Conservation (phyloP, 306 rosid genomes). For the Ochetophila trinervis region DNA sequence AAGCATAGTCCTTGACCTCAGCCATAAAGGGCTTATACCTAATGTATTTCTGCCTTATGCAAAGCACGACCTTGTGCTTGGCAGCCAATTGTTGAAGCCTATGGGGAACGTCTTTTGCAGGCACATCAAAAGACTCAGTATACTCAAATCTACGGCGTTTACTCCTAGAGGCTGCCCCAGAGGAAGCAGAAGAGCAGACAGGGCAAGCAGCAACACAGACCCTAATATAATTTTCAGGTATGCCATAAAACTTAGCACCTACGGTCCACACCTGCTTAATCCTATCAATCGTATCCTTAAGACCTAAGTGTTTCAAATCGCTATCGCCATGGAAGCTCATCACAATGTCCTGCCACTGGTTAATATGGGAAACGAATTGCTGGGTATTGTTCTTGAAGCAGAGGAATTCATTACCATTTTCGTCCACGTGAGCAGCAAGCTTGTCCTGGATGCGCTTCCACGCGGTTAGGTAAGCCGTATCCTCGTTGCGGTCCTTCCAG, state of each 20-base stretch:
- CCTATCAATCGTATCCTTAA: conserved; percentile 82
- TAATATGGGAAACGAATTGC: conserved; percentile 81
- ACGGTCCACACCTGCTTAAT: conserved; percentile 96
- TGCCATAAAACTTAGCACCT: conserved; percentile 95
- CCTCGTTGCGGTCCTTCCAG: conserved; percentile 98
- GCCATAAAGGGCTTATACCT: conserved; percentile 99
- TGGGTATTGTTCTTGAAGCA: conserved; percentile 91
- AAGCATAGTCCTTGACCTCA: conserved; percentile 98
- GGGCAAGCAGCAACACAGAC: conserved; percentile 85
- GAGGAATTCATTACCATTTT: conserved; percentile 62
- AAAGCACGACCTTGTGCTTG: conserved; percentile 91
- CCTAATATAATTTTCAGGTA: conserved; percentile 90
- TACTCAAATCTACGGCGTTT: conserved; percentile 91
- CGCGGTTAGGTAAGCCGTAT: conserved; percentile 88
- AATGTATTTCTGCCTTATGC: conserved; percentile 96
- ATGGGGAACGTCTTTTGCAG: conserved; percentile 83
- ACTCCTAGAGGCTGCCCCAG: conserved; percentile 47
- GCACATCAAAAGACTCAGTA: conserved; percentile 84
- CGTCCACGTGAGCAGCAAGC: conserved; percentile 57
- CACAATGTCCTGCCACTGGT: conserved; percentile 93
- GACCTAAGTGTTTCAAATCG: conserved; percentile 71
- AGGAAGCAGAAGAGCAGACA: conserved; percentile 49
- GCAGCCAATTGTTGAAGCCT: conserved; percentile 84
- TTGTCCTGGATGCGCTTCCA: conserved; percentile 99
- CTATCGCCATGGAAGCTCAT: conserved; percentile 76